Percentiles rank a stretch among this genome's conserved stretches.
Evolutionary conservation across 2,329 filamentous ascomycete genomes (phyloP).

Genomic region (Zasmidium cellare): DNA sequence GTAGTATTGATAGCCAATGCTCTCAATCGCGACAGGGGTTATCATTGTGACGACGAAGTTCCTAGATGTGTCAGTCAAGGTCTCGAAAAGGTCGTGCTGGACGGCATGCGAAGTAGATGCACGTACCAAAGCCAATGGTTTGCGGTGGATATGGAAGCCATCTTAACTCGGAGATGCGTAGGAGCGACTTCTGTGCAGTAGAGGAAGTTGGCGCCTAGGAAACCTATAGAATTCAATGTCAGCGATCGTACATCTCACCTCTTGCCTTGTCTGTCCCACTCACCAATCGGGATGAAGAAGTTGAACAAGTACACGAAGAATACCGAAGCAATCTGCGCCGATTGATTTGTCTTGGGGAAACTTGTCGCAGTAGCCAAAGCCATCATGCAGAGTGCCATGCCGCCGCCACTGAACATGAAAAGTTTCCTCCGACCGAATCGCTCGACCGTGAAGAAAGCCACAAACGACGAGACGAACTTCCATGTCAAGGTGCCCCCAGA

Average conservation of each 20-base stretch:
- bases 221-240: no score
- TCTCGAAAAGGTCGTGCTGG: no score
- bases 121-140: constrained; percentile 56
- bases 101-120: no score
- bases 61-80: constrained; percentile 48
- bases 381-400: constrained; percentile 25
- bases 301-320: constrained; percentile 27
- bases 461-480: constrained; percentile 55
- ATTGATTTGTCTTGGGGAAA: background rate
- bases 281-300: constrained; percentile 26
- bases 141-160: constrained; percentile 57
- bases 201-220: constrained; percentile 24
- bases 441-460: constrained; percentile 54
- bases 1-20: constrained; percentile 55
- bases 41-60: constrained; percentile 48
- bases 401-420: constrained; percentile 52
- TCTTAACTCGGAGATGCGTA: constrained; percentile 38
- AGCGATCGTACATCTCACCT: no score
- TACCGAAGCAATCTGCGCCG: constrained; percentile 33
- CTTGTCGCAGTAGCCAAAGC: constrained; percentile 52
- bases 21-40: constrained; percentile 49
- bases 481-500: constrained; percentile 54
- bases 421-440: constrained; percentile 51
- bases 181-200: constrained; percentile 26
- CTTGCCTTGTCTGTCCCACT: no score